phyloP scores from a whole-genome alignment of 2,329 filamentous ascomycete genomes.

The Pseudogymnoascus sp. region DNA sequence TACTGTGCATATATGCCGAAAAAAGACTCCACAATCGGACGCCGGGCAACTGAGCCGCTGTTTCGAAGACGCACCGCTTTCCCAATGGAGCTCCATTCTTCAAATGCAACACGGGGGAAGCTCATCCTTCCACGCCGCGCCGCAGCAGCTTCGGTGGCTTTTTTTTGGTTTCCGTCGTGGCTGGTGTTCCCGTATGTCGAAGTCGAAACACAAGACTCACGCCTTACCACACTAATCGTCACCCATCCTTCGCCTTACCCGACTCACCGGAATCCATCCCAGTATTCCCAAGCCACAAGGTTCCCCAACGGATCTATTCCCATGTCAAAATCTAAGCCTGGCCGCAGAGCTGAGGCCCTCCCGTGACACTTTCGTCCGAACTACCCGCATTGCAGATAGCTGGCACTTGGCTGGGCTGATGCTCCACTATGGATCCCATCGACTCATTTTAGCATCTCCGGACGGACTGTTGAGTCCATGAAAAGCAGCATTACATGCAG shows the following conservation, averaged over 20 bases:
- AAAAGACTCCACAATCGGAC: constrained; percentile 9
- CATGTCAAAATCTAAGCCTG: constrained; percentile 1
- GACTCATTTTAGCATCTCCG: constrained; percentile 6
- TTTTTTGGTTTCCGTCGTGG: background rate
- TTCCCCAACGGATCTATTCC: background rate
- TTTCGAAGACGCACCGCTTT: constrained; percentile 5
- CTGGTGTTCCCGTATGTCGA: background rate
- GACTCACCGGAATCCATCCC: background rate
- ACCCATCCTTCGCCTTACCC: background rate
- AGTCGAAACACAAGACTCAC: background rate
- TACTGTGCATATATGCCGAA: constrained; percentile 4
- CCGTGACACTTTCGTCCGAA: constrained; percentile 9
- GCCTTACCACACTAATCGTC: constrained; percentile 5
- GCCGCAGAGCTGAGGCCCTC: constrained; percentile 9
- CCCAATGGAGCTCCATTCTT: constrained; percentile 10
- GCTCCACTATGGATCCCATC: constrained; percentile 2
- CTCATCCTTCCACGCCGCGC: background rate
- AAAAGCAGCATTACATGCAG: constrained; percentile 7
- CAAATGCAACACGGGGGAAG: background rate
- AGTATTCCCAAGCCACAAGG: background rate
- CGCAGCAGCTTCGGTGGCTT: background rate
- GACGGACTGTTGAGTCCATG: background rate
- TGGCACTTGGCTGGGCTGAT: background rate
- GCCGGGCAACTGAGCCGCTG: background rate
- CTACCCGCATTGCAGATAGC: background rate